Evolutionary conservation across 2,329 filamentous ascomycete species (phyloP).

Genomic region (Penicillium sp.): DNA sequence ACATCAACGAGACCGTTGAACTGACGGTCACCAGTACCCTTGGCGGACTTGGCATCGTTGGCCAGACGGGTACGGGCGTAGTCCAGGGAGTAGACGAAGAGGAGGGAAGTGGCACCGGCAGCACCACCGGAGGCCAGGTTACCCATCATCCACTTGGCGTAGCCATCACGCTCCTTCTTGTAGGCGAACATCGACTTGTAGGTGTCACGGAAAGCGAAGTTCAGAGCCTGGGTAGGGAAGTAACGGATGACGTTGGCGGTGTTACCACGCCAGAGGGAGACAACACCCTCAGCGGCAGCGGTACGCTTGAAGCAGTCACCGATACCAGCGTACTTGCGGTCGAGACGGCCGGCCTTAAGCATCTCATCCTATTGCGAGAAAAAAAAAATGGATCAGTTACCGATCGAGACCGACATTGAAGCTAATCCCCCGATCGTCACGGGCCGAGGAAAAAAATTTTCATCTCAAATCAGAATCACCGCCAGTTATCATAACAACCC

Average conservation of each 20-base stretch:
- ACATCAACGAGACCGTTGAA: constrained; percentile 99
- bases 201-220: constrained; percentile 99
- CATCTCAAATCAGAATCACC: neutral
- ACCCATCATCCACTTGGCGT: constrained; percentile 97
- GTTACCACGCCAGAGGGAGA: constrained; percentile 98
- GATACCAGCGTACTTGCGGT: constrained; percentile 94
- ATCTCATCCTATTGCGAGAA: constrained; percentile 82
- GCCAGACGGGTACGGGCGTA: constrained; percentile 99
- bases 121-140: constrained; percentile 99
- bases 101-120: constrained; percentile 98
- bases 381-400: constrained; percentile 7
- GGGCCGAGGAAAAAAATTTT: constrained; percentile 16
- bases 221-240: constrained; percentile 99
- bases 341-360: constrained; percentile 96
- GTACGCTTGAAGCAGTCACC: constrained; percentile 93
- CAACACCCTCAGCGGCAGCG: constrained; percentile 80
- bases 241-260: constrained; percentile 99
- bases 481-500: neutral
- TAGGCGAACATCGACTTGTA: constrained; percentile 99
- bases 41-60: constrained; percentile 99
- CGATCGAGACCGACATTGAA: neutral
- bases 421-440: neutral
- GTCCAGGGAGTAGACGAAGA: constrained; percentile 99
- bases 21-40: constrained; percentile 91
- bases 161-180: constrained; percentile 99